Conservation (phyloP, 176 grass and related monocot genomes). For the Coix lacrymajobi region DNA sequence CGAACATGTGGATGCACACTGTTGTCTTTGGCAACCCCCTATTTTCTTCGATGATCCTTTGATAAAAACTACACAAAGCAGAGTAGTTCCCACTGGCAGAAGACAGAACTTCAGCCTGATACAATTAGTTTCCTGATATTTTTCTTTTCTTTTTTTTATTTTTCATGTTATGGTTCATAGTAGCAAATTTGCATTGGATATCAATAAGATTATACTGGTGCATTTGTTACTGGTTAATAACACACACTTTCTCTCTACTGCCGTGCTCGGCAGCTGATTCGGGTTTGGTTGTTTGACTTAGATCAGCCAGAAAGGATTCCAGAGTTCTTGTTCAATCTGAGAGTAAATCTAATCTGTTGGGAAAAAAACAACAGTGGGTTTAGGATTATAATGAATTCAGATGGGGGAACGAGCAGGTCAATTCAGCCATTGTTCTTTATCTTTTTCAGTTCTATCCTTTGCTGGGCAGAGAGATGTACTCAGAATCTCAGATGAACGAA, state of each 20-base stretch:
- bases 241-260: background rate
- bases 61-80: constrained; percentile 5
- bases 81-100: background rate
- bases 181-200: background rate
- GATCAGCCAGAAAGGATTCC: background rate
- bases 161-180: background rate
- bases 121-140: background rate
- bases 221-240: background rate
- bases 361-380: background rate
- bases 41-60: background rate
- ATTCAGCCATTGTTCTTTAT: background rate
- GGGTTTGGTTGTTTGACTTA: background rate
- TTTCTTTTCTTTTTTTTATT: background rate
- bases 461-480: too few relatives aligned
- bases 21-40: background rate
- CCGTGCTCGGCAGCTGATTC: background rate
- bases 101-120: background rate
- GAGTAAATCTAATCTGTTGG: background rate
- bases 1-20: background rate
- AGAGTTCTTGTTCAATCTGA: background rate
- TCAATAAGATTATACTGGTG: background rate
- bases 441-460: background rate
- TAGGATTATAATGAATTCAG: background rate
- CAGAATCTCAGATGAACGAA: too few relatives aligned
- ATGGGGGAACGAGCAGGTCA: background rate